Base-by-base conservation (phyloP, 306 rosid species). In the Cicer judaicum region DNA sequence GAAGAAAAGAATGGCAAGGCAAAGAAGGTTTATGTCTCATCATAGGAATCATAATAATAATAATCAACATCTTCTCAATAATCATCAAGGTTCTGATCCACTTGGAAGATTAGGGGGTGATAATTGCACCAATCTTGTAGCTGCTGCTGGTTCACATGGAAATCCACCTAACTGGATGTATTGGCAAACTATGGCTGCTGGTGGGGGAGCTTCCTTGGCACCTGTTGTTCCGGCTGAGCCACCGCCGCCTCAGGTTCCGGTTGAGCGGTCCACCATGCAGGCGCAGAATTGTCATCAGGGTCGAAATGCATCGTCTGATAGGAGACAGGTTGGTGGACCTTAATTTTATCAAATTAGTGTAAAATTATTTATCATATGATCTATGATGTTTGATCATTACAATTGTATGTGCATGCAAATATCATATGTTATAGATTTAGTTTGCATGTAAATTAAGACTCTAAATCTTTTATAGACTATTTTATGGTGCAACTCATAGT, bases 1-100 rank as follows among this genome's bases (percentile, higher is more conserved):
- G 74, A 94, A 94, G 89, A 94, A 94, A 84, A 79, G 99, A 64
- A 94, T 92, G 99, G 96, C 93, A 1, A 88, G 97, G 77, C 97
- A 92, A 74, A 85, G 93, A 44, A 75, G 96, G 84, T 70, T 70
- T 15, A 39, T 83, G 7, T 38, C 89, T 13, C 97, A 89, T 8
- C 96, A 82, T 36, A 80, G 90, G 56, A 77, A 82, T 66, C 83
- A 81, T 46, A 24, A 24, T 24, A 24, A 81, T 6, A 79, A 67
- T 55, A 86, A 81, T 3, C 73, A 67, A 43, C 70, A 79, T 19
- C 73, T 54, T 12, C 90, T 70, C 39, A 85, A 60, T 61, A 18
- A 15, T 78, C 88, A 15, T 78, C 88, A 74, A 14, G 80, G 16
- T 18, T 34, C 68, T 5, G 89, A 90, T 40, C 78, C 78, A 10